Base-by-base conservation (phyloP, 257 asterid genomes). In the Solanum virginianum region DNA sequence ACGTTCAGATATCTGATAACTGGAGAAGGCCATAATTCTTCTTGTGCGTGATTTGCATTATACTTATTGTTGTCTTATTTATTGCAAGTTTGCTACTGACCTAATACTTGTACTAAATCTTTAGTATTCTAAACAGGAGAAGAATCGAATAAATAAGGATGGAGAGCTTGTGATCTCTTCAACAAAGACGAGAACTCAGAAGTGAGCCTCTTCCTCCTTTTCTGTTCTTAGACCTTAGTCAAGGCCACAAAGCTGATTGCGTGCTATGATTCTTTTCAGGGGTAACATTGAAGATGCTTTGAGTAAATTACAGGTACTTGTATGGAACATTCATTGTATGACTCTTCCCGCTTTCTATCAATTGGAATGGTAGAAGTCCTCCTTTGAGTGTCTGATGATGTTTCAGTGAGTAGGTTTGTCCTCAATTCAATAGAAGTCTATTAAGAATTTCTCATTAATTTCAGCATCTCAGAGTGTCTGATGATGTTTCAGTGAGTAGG, bases 151-250 rank as follows among this genome's bases (percentile, higher is more conserved):
- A 86, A 97, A 91, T 87, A 93, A 82, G 90, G 98, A 94, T 71
- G 98, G 99, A 84, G 98, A 94, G 88, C 94, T 97, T 69, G 95
- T 97, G 86, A 90, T 95, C 86, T 90, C 98, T 84, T 97, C 99
- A 66, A 91, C 96, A 55, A 97, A 91, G 92, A 94, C 95, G 83
- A 91, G 97, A 89, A 88, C 99, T 68, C 99, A 92, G 81, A 95
- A 90, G 99, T 92, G 84, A 87, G 82, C 86, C 84, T 87, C 86
- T 86, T 80, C 87, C 81, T 57, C 72, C 29, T 68, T 77, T 69
- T 75, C n/a, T 87, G 80, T 77, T 49, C 75, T 80, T 80, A 13
- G 56, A 82, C 80, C 66, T 83, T 81, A 16, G 45, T 84, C 71
- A 75, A 51, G 26, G 82, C 84, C 17, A 81, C 63, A 71, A 86